These are phyloP conservation scores for Cubamyces lactineus DNA, from an alignment of 768 basidiomycete genomes.

Conservation along the genomic window DNA sequence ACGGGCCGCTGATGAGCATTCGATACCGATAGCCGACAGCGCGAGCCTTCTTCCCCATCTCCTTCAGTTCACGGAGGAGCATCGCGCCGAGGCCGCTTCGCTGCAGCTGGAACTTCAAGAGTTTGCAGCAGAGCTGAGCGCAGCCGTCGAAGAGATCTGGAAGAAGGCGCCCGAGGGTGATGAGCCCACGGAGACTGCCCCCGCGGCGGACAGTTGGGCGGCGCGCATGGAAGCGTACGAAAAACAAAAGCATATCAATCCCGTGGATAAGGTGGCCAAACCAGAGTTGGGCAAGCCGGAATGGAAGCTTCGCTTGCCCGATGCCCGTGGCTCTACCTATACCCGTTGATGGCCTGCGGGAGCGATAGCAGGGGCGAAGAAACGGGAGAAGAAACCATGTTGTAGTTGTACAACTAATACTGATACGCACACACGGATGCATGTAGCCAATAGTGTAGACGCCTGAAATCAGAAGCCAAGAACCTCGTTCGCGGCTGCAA, in stretches of 20 bases:
- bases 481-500: conserved; percentile 36
- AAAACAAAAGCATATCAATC: conserved; percentile 29
- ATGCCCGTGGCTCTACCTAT: background rate
- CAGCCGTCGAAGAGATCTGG: conserved; percentile 72
- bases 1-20: conserved; percentile 9
- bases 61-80: conserved; percentile 65
- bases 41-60: conserved; percentile 75
- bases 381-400: conserved; percentile 1
- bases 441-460: conserved; percentile 14
- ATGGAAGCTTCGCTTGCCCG: conserved; percentile 29
- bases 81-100: conserved; percentile 63
- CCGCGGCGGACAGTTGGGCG: conserved; percentile 31
- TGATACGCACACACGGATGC: background rate
- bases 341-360: background rate
- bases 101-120: conserved; percentile 62
- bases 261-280: conserved; percentile 34
- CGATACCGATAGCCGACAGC: conserved; percentile 59
- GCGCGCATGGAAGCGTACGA: conserved; percentile 35
- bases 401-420: conserved; percentile 4
- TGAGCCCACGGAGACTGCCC: conserved; percentile 28
- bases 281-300: conserved; percentile 31
- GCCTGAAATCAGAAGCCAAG: conserved; percentile 12
- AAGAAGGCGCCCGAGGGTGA: conserved; percentile 43
- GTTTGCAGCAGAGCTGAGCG: conserved; percentile 60
- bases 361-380: background rate